Conservation (phyloP, 768 basidiomycete genomes). For the Podaxis rugospora region DNA sequence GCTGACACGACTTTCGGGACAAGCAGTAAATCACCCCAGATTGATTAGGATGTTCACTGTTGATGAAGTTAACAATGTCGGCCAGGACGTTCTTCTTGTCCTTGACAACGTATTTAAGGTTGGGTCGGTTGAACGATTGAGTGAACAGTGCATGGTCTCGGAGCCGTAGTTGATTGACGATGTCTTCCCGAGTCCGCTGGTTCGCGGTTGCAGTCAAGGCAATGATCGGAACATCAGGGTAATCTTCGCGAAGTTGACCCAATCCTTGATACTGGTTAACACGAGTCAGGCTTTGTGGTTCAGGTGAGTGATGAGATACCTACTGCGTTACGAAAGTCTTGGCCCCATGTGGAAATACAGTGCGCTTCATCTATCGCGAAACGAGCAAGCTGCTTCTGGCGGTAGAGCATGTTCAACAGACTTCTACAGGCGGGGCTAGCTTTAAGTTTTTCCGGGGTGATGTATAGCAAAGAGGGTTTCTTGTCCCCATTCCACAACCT, state of each 20-base stretch:
- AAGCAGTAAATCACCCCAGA: slow-evolving; percentile 87
- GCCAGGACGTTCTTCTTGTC: slow-evolving; percentile 37
- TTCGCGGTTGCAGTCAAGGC: slow-evolving; percentile 96
- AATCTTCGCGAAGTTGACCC: slow-evolving; percentile 64
- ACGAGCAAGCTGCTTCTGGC: slow-evolving; percentile 58
- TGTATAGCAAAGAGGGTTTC: slow-evolving; percentile 72
- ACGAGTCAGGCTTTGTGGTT: not conserved
- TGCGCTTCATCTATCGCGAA: slow-evolving; percentile 98
- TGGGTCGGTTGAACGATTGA: slow-evolving; percentile 93
- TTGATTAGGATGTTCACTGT: slow-evolving; percentile 46
- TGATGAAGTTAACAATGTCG: slow-evolving; percentile 70
- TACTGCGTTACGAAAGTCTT: slow-evolving; percentile 86
- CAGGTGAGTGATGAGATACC: slow-evolving; percentile 19
- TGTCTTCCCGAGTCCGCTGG: slow-evolving; percentile 69
- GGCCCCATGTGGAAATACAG: slow-evolving; percentile 92
- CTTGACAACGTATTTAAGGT: slow-evolving; percentile 72
- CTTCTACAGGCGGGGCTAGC: slow-evolving; percentile 51
- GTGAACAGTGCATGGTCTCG: slow-evolving; percentile 52
- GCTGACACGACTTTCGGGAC: slow-evolving; percentile 71
- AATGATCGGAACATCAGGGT: slow-evolving; percentile 85
- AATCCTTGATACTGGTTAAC: slow-evolving; percentile 62
- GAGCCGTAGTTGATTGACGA: slow-evolving; percentile 67
- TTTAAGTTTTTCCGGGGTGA: slow-evolving; percentile 88
- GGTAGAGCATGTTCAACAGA: slow-evolving; percentile 57
- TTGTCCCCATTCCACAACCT: slow-evolving; percentile 36